Conservation (phyloP, 352 stramenopile genomes). For the Phytophthora brassicae region DNA sequence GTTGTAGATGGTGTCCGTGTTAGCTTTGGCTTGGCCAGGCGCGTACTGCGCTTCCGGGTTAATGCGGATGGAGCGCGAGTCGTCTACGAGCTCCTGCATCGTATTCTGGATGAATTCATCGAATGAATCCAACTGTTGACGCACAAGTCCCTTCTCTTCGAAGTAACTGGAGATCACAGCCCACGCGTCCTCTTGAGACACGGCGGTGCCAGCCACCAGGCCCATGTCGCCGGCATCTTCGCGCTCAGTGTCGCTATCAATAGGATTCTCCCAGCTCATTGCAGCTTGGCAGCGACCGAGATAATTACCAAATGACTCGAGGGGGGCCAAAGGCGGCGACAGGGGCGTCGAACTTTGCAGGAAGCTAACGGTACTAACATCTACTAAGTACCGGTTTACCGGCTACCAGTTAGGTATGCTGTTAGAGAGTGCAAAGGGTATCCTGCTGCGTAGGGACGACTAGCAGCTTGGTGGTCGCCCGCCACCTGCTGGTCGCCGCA, state of each 20-base stretch:
- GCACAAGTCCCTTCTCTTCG: constrained; percentile 99
- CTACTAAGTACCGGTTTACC: too few species aligned
- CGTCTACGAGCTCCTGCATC: constrained; percentile 99
- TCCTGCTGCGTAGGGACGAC: too few species aligned
- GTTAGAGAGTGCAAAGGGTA: background rate
- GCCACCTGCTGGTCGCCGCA: too few species aligned
- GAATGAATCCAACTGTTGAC: constrained; percentile 99
- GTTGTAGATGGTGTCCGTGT: constrained; percentile 93
- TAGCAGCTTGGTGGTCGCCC: too few species aligned
- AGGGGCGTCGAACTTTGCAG: background rate
- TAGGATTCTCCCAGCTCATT: constrained; percentile 76
- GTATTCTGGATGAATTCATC: constrained; percentile 99
- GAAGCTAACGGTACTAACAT: background rate
- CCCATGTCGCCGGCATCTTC: constrained; percentile 47
- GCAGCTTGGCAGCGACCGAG: constrained; percentile 13
- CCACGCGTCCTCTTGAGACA: constrained; percentile 99
- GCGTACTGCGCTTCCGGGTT: constrained; percentile 96
- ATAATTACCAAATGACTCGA: constrained; percentile 31
- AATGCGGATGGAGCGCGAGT: constrained; percentile 96
- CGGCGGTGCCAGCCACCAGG: constrained; percentile 67
- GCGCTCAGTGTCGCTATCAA: constrained; percentile 61
- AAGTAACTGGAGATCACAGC: constrained; percentile 99
- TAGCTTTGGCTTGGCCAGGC: constrained; percentile 92
- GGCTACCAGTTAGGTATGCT: too few species aligned
- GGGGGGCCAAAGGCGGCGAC: constrained; percentile 1